These are phyloP conservation scores for Beauveria varroae DNA, from an alignment of 2,329 filamentous ascomycete species.

Conservation along the genomic window DNA sequence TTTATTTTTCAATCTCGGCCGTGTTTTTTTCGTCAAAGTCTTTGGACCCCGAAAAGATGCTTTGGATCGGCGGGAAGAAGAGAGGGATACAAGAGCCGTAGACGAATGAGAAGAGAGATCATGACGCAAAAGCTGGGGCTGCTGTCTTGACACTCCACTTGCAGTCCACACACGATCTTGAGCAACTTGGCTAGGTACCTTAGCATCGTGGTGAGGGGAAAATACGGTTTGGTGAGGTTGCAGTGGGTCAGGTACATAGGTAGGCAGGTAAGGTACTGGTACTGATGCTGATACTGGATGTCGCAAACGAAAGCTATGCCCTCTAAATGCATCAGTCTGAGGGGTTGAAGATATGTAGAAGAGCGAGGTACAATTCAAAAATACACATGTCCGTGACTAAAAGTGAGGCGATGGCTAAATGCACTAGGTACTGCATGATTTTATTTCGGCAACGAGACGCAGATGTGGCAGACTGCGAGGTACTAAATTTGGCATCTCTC, in stretches of 20 bases:
- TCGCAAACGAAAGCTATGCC: not conserved
- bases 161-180: not conserved
- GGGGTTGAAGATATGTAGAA: no score
- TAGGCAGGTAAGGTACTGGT: not conserved
- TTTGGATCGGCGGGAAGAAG: not conserved
- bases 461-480: no score
- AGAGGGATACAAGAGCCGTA: not conserved
- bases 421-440: not conserved
- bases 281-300: not conserved
- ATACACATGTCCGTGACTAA: not conserved
- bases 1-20: not conserved
- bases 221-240: not conserved
- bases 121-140: slow-evolving; percentile 5
- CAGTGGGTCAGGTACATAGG: not conserved
- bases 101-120: not conserved
- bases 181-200: no score
- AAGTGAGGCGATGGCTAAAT: not conserved
- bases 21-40: not conserved
- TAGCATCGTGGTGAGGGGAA: not conserved
- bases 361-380: not conserved
- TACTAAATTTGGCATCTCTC: not conserved
- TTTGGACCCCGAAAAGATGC: not conserved
- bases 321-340: not conserved
- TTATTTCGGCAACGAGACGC: not conserved
- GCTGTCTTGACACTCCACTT: not conserved